A percentile compares a stretch with the other conserved stretches of the same genome.
These are phyloP conservation scores for Globisporangium middletonii DNA, from an alignment of 352 stramenopile genomes.

Conservation along the genomic window DNA sequence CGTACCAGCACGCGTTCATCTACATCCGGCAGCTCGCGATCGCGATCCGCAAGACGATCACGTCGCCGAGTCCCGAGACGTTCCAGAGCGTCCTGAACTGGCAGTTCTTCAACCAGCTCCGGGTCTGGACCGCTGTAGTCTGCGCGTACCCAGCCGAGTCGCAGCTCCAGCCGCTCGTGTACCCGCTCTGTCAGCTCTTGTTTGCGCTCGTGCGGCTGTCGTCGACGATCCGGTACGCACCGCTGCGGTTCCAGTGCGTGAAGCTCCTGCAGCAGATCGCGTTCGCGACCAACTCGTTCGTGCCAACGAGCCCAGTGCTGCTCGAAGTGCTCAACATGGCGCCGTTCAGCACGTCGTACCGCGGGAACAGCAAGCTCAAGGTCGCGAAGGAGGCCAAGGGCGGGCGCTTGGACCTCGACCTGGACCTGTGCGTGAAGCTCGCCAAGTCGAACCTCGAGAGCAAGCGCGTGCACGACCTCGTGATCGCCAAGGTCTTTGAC, in stretches of 20 bases:
- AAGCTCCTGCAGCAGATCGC: constrained; percentile 95
- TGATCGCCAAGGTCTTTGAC: constrained; percentile 91
- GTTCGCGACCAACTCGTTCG: constrained; percentile 91
- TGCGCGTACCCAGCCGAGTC: constrained; percentile 78
- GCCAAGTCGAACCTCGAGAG: constrained; percentile 86
- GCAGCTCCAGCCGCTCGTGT: constrained; percentile 92
- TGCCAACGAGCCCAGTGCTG: constrained; percentile 92
- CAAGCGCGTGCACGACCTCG: constrained; percentile 84
- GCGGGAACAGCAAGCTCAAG: constrained; percentile 33
- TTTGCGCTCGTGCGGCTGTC: constrained; percentile 72
- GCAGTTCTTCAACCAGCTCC: constrained; percentile 98
- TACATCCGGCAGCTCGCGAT: constrained; percentile 99
- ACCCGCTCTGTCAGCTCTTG: constrained; percentile 91
- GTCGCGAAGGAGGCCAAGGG: constrained; percentile 27
- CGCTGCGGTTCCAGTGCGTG: constrained; percentile 96
- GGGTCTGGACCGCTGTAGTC: constrained; percentile 95
- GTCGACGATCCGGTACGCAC: constrained; percentile 79
- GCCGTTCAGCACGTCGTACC: constrained; percentile 87
- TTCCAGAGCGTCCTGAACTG: constrained; percentile 93
- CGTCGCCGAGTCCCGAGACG: constrained; percentile 88
- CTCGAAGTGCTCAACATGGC: constrained; percentile 92
- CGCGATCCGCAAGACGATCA: constrained; percentile 94
- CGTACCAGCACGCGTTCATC: constrained; percentile 99
- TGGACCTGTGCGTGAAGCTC: constrained; percentile 88
- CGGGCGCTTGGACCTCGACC: constrained; percentile 41